Evolutionary conservation across 2,329 filamentous ascomycete species (phyloP).

Genomic region (Fusarium dlaminii): DNA sequence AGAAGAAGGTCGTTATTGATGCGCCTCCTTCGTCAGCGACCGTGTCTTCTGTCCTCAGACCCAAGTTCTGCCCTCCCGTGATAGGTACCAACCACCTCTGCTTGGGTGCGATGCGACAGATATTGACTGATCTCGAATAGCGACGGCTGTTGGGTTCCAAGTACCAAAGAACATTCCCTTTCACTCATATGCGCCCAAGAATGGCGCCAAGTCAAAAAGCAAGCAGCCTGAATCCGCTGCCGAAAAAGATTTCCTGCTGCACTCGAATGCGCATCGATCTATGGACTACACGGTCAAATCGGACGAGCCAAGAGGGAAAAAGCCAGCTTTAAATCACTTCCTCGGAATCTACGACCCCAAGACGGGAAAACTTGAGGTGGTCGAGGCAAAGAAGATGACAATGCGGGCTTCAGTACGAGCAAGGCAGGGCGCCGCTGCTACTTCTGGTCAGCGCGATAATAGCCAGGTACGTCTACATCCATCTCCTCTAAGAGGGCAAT

Average conservation of each 20-base stretch:
- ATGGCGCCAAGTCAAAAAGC: slow-evolving; percentile 45
- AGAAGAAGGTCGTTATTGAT: slow-evolving; percentile 64
- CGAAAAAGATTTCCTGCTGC: slow-evolving; percentile 62
- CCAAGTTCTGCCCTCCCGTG: slow-evolving; percentile 61
- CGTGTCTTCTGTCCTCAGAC: slow-evolving; percentile 57
- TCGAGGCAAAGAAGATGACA: slow-evolving; percentile 72
- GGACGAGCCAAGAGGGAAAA: slow-evolving; percentile 45
- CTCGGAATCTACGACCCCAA: slow-evolving; percentile 71
- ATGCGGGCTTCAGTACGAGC: slow-evolving; percentile 66
- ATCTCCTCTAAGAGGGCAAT: not conserved
- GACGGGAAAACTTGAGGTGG: slow-evolving; percentile 67
- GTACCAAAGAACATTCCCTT: slow-evolving; percentile 53
- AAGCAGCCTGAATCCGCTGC: slow-evolving; percentile 54
- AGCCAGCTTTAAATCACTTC: slow-evolving; percentile 66
- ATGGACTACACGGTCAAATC: slow-evolving; percentile 70
- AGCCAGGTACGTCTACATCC: slow-evolving; percentile 40
- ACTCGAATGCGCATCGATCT: slow-evolving; percentile 65
- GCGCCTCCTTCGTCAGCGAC: slow-evolving; percentile 52
- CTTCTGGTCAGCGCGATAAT: slow-evolving; percentile 49
- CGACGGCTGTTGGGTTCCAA: slow-evolving; percentile 49
- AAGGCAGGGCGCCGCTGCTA: slow-evolving; percentile 61
- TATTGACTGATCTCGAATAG: slow-evolving; percentile 43
- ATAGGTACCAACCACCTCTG: slow-evolving; percentile 54
- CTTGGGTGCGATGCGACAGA: not conserved
- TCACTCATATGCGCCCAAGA: slow-evolving; percentile 58